Evolutionary conservation across 371 early-diverging fungal species (phyloP), one percentile per base, ranked within the genome.

Genomic region (Parasitella parasitica): DNA sequence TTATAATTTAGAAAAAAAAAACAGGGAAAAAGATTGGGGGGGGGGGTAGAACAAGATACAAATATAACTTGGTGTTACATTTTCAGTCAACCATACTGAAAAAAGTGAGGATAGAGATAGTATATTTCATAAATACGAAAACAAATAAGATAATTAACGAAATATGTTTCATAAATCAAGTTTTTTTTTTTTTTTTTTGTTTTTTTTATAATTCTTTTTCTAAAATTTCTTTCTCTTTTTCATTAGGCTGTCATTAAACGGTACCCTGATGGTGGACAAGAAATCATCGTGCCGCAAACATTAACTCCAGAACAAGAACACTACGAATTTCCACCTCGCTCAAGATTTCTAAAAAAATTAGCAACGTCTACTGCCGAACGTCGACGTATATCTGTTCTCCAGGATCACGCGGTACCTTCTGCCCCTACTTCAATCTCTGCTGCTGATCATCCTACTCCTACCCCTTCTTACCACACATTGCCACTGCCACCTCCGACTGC

Each of bases 321-420:
- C 20, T 79, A 79, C 53, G 72, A 79, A 66, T 79, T 79, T 57
- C 79, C 79, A 51, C 79, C 76, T 39, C 59, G 79, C 26, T 79
- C 79, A 11, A 67, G 67, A 51, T 65, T 79, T 15, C 59, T 79
- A 6, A 79, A 74, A 26, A 71, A 69, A 49, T 63, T 78, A 32
- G 75, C 78, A 18, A 63, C 57, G n/a, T 68, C 69, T 0, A 70
- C 71, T 4, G 75, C 61, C 2, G 61, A 66, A 43, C 39, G 35
- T 27, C 60, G 63, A 6, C 61, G 70, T n/a, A 20, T 71, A 20
- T 71, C 71, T 5, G 55, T 55, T 50, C 54, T 53, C 61, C 53
- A 55, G 43, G 46, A 53, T 35, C 57, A 61, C 36, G 24, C 55
- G 20, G 55, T 35, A 34, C 38, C 50, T 36, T 35, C 57, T 27